Conservation (phyloP, 2,329 filamentous ascomycete genomes). For the Arthrobotrys entomopaga region DNA sequence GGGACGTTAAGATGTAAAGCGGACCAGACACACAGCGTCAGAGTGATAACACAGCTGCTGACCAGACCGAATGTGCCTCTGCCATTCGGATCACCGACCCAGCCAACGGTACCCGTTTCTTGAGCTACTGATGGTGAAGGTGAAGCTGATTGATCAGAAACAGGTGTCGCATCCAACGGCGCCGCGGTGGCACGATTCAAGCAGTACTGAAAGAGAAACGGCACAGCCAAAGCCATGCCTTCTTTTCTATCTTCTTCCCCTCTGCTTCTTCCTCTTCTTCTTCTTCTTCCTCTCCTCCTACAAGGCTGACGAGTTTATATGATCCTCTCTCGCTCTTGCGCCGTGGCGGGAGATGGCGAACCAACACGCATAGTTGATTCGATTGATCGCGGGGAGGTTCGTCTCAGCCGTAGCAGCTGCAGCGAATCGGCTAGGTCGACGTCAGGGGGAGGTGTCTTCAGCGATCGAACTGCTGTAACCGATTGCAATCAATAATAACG, state of each 20-base stretch:
- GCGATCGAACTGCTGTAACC: too few relatives aligned
- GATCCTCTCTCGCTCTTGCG: too few relatives aligned
- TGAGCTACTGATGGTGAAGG: too few relatives aligned
- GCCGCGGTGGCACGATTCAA: conserved; percentile 23
- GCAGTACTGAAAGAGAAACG: conserved; percentile 9
- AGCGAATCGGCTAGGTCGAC: background rate
- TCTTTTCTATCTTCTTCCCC: conserved; percentile 12
- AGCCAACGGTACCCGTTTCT: conserved; percentile 42
- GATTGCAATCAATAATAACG: too few relatives aligned
- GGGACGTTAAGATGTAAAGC: conserved; percentile 63
- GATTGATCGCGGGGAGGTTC: background rate
- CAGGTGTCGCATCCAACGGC: conserved; percentile 10
- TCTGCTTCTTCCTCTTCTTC: too few relatives aligned
- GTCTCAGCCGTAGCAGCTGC: conserved; percentile 8
- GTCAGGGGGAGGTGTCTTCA: too few relatives aligned
- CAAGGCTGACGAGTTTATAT: too few relatives aligned
- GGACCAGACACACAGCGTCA: conserved; percentile 62
- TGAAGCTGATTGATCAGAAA: too few relatives aligned
- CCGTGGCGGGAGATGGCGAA: background rate
- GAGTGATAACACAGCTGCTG: conserved; percentile 61
- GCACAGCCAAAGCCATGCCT: conserved; percentile 34
- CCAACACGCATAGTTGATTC: conserved; percentile 26
- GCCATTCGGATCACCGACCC: conserved; percentile 57
- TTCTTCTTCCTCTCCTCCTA: too few relatives aligned
- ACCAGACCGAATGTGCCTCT: conserved; percentile 61